Percentiles rank a stretch among this genome's conserved stretches.
phyloP scores from a whole-genome alignment of 2,329 filamentous ascomycete genomes.

The Stagonosporopsis vannaccii region DNA sequence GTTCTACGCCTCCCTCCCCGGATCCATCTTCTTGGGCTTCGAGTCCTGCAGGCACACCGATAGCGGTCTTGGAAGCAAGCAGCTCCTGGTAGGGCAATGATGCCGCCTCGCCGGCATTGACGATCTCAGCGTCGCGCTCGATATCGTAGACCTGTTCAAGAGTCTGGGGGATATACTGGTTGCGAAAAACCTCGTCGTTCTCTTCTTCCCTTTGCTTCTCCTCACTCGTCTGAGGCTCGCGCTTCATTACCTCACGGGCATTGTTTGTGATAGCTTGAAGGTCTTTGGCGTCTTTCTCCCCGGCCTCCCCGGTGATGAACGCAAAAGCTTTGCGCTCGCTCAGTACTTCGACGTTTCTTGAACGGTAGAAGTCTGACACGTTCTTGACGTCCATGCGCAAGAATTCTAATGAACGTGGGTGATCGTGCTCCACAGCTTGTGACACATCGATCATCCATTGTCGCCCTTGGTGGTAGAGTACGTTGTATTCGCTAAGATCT shows the following conservation, averaged over 20 bases:
- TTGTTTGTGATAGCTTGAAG: conserved; percentile 66
- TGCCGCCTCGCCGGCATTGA: conserved; percentile 74
- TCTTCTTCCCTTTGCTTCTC: conserved; percentile 66
- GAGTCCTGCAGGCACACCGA: conserved; percentile 40
- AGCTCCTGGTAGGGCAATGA: conserved; percentile 87
- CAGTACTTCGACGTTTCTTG: conserved; percentile 82
- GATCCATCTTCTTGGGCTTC: background rate
- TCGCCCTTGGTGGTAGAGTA: conserved; percentile 82
- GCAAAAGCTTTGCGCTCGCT: conserved; percentile 81
- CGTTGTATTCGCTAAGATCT: conserved; percentile 97
- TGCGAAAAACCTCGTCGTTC: conserved; percentile 90
- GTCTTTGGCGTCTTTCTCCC: conserved; percentile 60
- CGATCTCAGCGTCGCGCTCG: conserved; percentile 83
- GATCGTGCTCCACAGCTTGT: conserved; percentile 96
- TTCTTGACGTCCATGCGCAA: conserved; percentile 99
- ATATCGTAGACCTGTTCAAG: conserved; percentile 96
- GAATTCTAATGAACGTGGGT: conserved; percentile 91
- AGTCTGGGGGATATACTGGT: conserved; percentile 96
- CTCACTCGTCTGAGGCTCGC: conserved; percentile 57
- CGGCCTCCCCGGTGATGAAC: conserved; percentile 75
- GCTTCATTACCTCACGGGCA: conserved; percentile 72
- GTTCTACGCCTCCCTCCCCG: conserved; percentile 3
- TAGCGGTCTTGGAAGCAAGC: conserved; percentile 71
- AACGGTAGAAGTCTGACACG: conserved; percentile 87
- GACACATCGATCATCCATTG: conserved; percentile 97